These are phyloP conservation scores for Trichoderma sp. DNA, from an alignment of 2,329 filamentous ascomycete genomes.

Conservation along the genomic window DNA sequence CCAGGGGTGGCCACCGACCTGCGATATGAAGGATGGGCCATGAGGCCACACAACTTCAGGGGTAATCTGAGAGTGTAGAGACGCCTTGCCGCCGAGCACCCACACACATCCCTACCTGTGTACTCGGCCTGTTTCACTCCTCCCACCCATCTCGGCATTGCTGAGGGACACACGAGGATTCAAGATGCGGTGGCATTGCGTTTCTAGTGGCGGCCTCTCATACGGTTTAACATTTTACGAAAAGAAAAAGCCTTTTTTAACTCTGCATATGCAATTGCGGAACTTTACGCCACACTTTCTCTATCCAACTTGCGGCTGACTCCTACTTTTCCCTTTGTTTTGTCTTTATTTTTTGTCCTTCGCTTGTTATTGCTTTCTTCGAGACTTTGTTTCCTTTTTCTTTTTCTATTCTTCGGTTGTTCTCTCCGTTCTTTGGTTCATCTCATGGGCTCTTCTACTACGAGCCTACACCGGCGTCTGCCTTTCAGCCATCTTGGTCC, in stretches of 20 bases:
- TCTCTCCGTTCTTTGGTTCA: neutral
- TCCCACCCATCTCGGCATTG: neutral
- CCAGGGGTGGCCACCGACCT: too few species aligned
- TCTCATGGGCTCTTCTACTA: neutral
- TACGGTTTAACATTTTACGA: neutral
- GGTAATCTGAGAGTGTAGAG: too few species aligned
- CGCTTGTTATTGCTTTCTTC: neutral
- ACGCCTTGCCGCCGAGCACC: neutral
- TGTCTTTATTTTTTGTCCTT: neutral
- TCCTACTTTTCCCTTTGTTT: neutral
- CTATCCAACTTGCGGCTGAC: neutral
- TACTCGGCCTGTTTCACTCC: too few species aligned
- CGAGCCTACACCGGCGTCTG: neutral
- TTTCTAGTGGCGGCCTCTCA: neutral
- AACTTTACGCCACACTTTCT: neutral
- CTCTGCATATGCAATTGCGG: constrained; percentile 9
- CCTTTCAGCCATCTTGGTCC: neutral
- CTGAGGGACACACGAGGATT: neutral
- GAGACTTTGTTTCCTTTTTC: neutral
- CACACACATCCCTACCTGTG: too few species aligned
- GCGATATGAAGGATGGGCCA: neutral
- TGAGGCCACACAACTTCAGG: neutral
- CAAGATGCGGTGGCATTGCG: constrained; percentile 14
- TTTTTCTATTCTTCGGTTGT: neutral
- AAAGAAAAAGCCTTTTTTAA: neutral